phyloP scores from a whole-genome alignment of 2,329 filamentous ascomycete genomes.

The Exserohilum rostratum region DNA sequence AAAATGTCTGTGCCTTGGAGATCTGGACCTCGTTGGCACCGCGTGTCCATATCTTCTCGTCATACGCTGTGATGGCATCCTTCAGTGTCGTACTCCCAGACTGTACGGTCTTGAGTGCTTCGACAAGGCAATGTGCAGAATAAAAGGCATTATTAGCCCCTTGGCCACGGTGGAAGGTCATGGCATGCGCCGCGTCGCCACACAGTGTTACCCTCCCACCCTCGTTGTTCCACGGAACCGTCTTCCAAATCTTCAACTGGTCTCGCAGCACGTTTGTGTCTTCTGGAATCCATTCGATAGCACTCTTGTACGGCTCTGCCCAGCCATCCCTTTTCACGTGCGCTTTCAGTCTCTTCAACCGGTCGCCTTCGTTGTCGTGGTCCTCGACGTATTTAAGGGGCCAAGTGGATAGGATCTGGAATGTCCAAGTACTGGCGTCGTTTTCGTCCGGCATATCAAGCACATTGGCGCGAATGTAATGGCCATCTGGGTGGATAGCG shows the following conservation, averaged over 20 bases:
- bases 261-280: conserved; percentile 37
- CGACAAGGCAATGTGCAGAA: conserved; percentile 39
- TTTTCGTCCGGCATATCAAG: conserved; percentile 41
- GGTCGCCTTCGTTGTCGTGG: conserved; percentile 33
- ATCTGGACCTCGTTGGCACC: conserved; percentile 42
- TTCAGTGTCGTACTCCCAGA: conserved; percentile 8
- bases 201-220: conserved; percentile 43
- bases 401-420: conserved; percentile 44
- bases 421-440: conserved; percentile 44
- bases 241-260: conserved; percentile 46
- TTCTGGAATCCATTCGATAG: conserved; percentile 42
- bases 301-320: conserved; percentile 44
- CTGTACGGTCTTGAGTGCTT: conserved; percentile 30
- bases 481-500: conserved; percentile 39
- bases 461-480: conserved; percentile 39
- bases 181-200: conserved; percentile 50
- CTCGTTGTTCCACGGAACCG: conserved; percentile 42
- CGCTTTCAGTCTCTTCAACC: conserved; percentile 34
- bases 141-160: conserved; percentile 47
- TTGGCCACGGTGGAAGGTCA: conserved; percentile 51
- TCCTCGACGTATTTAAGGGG: conserved; percentile 33
- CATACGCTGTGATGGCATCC: conserved; percentile 34
- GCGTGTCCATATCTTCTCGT: conserved; percentile 35
- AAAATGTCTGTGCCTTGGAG: conserved; percentile 40
- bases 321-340: conserved; percentile 36